These are phyloP conservation scores for Nepenthes alata DNA, from an alignment of 179 eudicot genomes.

Conservation along the genomic window DNA sequence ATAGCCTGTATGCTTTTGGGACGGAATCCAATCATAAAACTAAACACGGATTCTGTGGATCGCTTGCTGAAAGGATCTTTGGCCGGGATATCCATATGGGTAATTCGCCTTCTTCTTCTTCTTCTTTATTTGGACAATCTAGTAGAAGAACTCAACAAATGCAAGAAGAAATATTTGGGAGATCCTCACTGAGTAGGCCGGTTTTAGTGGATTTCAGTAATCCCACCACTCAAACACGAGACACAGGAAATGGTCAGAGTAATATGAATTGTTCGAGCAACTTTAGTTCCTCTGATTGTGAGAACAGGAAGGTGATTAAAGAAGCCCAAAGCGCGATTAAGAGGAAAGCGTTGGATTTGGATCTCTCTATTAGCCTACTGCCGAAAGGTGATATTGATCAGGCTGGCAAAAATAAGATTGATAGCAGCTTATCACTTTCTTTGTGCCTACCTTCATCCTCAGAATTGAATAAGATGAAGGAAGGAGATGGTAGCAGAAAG, in stretches of 20 bases:
- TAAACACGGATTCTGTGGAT: slow-evolving; percentile 14
- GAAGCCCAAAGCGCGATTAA: slow-evolving; percentile 9
- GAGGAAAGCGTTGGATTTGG: slow-evolving; percentile 49
- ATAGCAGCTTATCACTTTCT: slow-evolving; percentile 34
- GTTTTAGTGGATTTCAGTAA: neutral
- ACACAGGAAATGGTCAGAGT: neutral
- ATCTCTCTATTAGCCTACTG: slow-evolving; percentile 38
- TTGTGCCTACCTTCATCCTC: slow-evolving; percentile 20
- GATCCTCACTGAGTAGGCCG: neutral
- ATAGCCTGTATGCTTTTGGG: slow-evolving; percentile 19
- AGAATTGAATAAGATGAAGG: slow-evolving; percentile 13
- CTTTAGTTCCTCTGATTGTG: neutral
- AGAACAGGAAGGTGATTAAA: neutral
- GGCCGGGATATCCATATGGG: slow-evolving; percentile 7
- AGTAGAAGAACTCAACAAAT: slow-evolving; percentile 7
- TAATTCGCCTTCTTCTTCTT: neutral
- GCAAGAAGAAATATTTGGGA: slow-evolving; percentile 6
- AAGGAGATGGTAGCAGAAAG: slow-evolving; percentile 17
- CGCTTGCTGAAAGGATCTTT: slow-evolving; percentile 10
- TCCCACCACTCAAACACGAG: slow-evolving; percentile 4
- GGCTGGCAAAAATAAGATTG: slow-evolving; percentile 1
- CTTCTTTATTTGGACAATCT: slow-evolving; percentile 4
- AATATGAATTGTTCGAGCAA: no score
- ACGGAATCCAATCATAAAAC: slow-evolving; percentile 4
- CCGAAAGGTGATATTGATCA: slow-evolving; percentile 13